Evolutionary conservation across 768 basidiomycete genomes (phyloP), one percentile per base, ranked within the genome.

Genomic region (Suillus discolor): DNA sequence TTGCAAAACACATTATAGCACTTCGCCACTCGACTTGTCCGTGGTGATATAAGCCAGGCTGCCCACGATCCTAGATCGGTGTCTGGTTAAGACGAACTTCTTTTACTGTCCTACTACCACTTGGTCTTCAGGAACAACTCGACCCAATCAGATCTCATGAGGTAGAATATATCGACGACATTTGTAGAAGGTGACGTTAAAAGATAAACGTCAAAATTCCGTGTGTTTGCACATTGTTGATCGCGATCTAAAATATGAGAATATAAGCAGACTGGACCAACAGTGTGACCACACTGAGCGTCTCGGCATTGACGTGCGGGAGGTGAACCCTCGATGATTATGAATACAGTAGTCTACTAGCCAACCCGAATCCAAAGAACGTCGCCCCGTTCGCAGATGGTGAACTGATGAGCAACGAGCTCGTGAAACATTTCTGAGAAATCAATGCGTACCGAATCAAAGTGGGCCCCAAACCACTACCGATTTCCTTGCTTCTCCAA

Each of bases 381-480:
- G 97, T 99, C 1, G 94, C 94, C n/a, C 96, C 97, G 71, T 98
- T 99, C 13, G 96, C 96, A 72, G 97, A 97, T 1, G 96, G 96
- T 3, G 93, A 96, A 71, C 94, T 96, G 62, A n/a, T 51, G 65
- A 67, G 53, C 28, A 23, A 8, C 54, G 45, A 74, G n/a, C 66
- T 57, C 23, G 16, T 5, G 57, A 63, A 41, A 66, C n/a, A 28
- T 57, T 28, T 65, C 62, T 28, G 45, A 63, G 64, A 15, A 18
- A 57, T 61, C 31, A 20, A 49, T 65, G 81, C 85, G 64, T 66
- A 91, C 94, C 96, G 85, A 74, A 98, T 94, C 66, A 99, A 82
- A 8, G 97, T 98, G 28, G 97, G 97, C 5, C 86, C 85, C 13
- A 98, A 83, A n/a, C 97, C 96, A n/a, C n/a, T n/a, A 38, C 84